A percentile compares a stretch with the other conserved stretches of the same genome.
phyloP scores from a whole-genome alignment of 1,284 basidiomycete genomes.

The Golubevia pallescens region DNA sequence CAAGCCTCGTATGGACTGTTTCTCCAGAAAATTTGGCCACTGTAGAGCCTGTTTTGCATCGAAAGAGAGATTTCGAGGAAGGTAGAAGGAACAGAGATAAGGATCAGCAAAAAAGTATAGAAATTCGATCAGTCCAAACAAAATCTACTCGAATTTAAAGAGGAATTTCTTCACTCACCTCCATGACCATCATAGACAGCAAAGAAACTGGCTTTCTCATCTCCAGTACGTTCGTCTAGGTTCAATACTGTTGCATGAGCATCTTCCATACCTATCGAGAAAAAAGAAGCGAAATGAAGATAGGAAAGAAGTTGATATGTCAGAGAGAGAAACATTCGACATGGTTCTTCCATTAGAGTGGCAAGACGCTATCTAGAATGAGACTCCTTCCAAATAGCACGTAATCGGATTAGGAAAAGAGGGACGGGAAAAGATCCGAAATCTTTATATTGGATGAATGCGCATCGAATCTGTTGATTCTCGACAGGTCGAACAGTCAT shows the following conservation, averaged over 20 bases:
- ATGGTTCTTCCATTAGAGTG: no score
- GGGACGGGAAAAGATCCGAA: conserved; percentile 10
- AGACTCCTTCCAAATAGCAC: conserved; percentile 16
- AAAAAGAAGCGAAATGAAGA: conserved; percentile 7
- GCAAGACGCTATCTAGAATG: no score
- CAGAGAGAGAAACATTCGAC: no score
- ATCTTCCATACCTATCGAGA: conserved; percentile 89
- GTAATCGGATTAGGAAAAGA: conserved; percentile 21
- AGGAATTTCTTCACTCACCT: conserved; percentile 72
- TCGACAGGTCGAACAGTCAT: no score
- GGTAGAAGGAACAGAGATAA: no score
- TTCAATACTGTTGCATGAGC: conserved; percentile 82
- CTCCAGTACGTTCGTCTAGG: conserved; percentile 31
- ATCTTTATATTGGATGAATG: no score
- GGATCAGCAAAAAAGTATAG: no score
- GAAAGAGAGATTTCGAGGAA: no score
- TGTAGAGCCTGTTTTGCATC: conserved; percentile 85
- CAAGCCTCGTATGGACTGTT: conserved; percentile 82
- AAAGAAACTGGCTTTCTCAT: conserved; percentile 73
- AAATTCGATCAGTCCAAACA: no score
- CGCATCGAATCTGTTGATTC: no score
- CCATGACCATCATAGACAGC: conserved; percentile 99
- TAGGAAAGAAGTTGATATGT: no score
- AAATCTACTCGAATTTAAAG: not conserved
- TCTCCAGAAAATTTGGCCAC: conserved; percentile 90